A percentile compares a stretch with the other conserved stretches of the same genome.
Evolutionary conservation across 2,329 filamentous ascomycete genomes (phyloP).

Genomic region (Diaporthe amygdali): DNA sequence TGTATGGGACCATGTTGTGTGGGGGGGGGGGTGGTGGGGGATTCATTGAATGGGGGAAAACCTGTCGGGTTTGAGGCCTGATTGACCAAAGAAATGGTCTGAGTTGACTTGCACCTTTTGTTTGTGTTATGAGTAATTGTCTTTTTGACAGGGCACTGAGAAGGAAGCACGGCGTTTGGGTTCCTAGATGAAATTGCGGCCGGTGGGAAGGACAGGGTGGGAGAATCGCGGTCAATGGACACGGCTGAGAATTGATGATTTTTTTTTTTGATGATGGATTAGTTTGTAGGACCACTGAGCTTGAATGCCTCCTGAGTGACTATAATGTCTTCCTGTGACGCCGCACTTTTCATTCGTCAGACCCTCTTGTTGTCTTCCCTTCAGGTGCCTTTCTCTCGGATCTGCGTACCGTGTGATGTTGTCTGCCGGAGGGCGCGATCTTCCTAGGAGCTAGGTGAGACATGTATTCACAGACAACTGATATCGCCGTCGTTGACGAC

Average conservation of each 20-base stretch:
- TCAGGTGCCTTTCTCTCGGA: background rate
- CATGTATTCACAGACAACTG: background rate
- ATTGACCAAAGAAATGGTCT: background rate
- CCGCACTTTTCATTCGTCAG: background rate
- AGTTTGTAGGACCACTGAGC: background rate
- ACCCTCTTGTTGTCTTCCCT: background rate
- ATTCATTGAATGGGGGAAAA: background rate
- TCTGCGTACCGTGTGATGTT: background rate
- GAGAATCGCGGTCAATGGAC: background rate
- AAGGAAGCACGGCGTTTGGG: constrained; percentile 12
- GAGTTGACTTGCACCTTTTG: background rate
- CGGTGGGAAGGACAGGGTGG: background rate
- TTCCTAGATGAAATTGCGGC: background rate
- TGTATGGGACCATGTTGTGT: background rate
- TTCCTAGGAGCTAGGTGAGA: background rate
- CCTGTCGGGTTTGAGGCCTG: background rate
- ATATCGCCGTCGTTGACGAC: background rate
- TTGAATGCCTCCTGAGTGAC: background rate
- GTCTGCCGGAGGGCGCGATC: background rate
- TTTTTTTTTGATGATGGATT: background rate
- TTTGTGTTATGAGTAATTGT: background rate
- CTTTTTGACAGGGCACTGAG: background rate
- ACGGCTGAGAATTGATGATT: background rate
- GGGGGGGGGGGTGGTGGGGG: no score
- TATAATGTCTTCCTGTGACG: background rate